A percentile compares a stretch with the other conserved stretches of the same genome.
Evolutionary conservation across 345 rosid genomes (phyloP).

Genomic region (Moricandia moricandioides): DNA sequence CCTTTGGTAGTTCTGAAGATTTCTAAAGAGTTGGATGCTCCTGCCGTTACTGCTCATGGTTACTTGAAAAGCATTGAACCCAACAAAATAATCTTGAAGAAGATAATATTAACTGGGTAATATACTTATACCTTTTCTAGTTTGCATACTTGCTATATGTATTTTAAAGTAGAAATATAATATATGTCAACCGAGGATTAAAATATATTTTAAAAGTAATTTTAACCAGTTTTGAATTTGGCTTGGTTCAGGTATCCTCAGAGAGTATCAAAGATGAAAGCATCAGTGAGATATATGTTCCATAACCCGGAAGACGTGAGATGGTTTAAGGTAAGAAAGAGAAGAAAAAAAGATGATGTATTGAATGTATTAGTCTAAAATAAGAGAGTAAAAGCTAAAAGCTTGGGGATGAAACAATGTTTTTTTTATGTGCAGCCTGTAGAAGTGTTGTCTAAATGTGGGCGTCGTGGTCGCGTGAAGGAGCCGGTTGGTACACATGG

Average conservation of each 20-base stretch:
- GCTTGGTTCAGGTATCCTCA: slow-evolving; percentile 76
- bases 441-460: slow-evolving; percentile 83
- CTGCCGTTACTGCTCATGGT: slow-evolving; percentile 81
- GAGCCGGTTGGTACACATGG: slow-evolving; percentile 98
- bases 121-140: neutral
- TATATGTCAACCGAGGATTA: too few species aligned
- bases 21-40: slow-evolving; percentile 44
- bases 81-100: slow-evolving; percentile 76
- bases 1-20: slow-evolving; percentile 77
- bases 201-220: too few species aligned
- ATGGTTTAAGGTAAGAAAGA: slow-evolving; percentile 81
- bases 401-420: neutral
- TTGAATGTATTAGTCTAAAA: too few species aligned
- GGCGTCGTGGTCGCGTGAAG: slow-evolving; percentile 84
- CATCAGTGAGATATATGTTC: slow-evolving; percentile 83
- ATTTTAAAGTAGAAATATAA: too few species aligned
- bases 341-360: too few species aligned
- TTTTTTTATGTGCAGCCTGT: slow-evolving; percentile 64
- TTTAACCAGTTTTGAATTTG: neutral
- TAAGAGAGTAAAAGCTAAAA: neutral
- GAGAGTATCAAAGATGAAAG: slow-evolving; percentile 81
- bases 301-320: slow-evolving; percentile 89
- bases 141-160: too few species aligned
- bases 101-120: slow-evolving; percentile 91
- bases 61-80: slow-evolving; percentile 80